Conservation (phyloP, 176 grass and related monocot genomes). For the Poa annua region DNA sequence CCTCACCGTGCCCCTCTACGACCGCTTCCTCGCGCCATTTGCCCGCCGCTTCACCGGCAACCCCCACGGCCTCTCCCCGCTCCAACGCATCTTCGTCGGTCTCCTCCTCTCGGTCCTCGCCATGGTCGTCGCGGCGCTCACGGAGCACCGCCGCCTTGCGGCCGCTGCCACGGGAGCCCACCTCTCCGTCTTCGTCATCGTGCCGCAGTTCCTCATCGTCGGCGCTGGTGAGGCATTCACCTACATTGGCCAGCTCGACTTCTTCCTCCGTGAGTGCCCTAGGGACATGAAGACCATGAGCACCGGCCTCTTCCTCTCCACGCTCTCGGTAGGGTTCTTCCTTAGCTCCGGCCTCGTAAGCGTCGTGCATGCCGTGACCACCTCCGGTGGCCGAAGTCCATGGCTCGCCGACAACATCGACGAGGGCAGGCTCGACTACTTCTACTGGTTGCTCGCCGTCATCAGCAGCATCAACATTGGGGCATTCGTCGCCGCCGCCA, state of each 20-base stretch:
- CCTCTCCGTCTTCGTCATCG: constrained; percentile 67
- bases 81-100: constrained; percentile 72
- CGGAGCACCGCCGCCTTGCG: constrained; percentile 40
- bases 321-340: constrained; percentile 78
- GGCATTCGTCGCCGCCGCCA: constrained; percentile 48
- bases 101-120: constrained; percentile 67
- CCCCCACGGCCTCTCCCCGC: constrained; percentile 60
- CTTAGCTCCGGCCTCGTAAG: constrained; percentile 66
- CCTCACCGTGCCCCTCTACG: constrained; percentile 78
- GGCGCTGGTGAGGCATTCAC: constrained; percentile 88
- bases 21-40: constrained; percentile 51
- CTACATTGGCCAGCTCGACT: constrained; percentile 91
- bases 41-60: constrained; percentile 55
- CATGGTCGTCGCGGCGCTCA: constrained; percentile 66
- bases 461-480: constrained; percentile 45
- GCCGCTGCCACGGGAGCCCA: constrained; percentile 6
- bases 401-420: constrained; percentile 76
- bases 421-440: constrained; percentile 66
- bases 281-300: constrained; percentile 94
- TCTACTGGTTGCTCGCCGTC: constrained; percentile 79
- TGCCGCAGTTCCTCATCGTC: constrained; percentile 74
- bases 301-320: constrained; percentile 87
- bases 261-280: constrained; percentile 85
- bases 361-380: constrained; percentile 52
- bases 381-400: constrained; percentile 14